Evolutionary conservation across 805 yeast species (phyloP).

Genomic region (Nakazawaea ambrosiae): DNA sequence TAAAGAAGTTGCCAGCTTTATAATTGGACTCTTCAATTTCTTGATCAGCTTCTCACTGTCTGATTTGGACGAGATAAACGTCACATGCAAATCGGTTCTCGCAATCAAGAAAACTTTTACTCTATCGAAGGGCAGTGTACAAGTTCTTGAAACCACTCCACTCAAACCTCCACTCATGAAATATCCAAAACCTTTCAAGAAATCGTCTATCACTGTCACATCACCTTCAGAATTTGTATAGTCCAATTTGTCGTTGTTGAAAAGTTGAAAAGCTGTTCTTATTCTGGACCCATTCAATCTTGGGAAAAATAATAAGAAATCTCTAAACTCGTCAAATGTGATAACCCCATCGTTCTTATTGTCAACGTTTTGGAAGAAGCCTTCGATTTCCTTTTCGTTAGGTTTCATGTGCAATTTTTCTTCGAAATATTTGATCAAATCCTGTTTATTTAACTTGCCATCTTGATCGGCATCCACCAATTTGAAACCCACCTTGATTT

Average conservation of each 20-base stretch:
- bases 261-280: constrained; percentile 73
- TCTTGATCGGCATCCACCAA: constrained; percentile 66
- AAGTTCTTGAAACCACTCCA: constrained; percentile 92
- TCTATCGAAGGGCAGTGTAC: constrained; percentile 96
- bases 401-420: constrained; percentile 47
- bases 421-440: constrained; percentile 58
- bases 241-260: constrained; percentile 59
- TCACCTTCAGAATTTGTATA: constrained; percentile 91
- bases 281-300: constrained; percentile 68
- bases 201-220: constrained; percentile 73
- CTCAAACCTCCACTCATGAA: constrained; percentile 93
- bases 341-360: constrained; percentile 55
- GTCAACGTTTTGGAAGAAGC: constrained; percentile 51
- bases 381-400: constrained; percentile 42
- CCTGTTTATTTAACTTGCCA: constrained; percentile 59
- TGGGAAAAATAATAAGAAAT: constrained; percentile 78
- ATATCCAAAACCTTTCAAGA: constrained; percentile 79
- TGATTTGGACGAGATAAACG: constrained; percentile 51
- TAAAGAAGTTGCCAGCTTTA: constrained; percentile 72
- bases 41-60: constrained; percentile 9
- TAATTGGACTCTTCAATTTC: constrained; percentile 63
- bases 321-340: constrained; percentile 81
- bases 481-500: constrained; percentile 61
- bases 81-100: constrained; percentile 72
- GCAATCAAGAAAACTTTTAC: constrained; percentile 92